Base-by-base conservation (phyloP, 1,284 basidiomycete genomes). In the Caloboletus inedulis region DNA sequence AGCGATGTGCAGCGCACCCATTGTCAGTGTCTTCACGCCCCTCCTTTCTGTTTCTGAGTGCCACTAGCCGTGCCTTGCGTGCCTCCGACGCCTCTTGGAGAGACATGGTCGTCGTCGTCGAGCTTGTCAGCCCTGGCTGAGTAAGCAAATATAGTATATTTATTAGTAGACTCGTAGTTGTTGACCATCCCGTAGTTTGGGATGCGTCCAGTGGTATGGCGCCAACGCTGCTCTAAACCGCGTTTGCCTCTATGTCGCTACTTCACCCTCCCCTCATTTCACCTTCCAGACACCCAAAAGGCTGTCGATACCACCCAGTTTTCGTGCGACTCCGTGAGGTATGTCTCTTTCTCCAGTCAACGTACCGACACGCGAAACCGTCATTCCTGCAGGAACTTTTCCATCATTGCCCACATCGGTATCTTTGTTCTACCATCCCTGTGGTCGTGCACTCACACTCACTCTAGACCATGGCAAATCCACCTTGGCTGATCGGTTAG, bases 341-440 rank as follows among this genome's bases (percentile, higher is more conserved):
- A 40, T 19, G 37, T 53, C 45, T 23, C 29, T 42, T 33, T 31
- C 14, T 25, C 7, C 31, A 39, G 18, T 39, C 23, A 46, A 16
- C 12, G 5, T 19, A 13, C 18, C 1, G 18, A 23, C 9, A 25
- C 35, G 12, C 16, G 13, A 37, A 42, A 43, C 35, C 27, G 46
- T 12, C 13, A 40, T 61, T 42, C 50, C 35, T 16, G 5, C 59
- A 93, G 91, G 47, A 97, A 97, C 69, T 92, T 98, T 65, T 94
- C 91, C 4, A 93, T 97, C 53, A 94, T 97, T 63, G 94, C 93
- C 1, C 93, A 96, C 68, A 95, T 95, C 59, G 92, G 88, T 87
- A 63, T 51, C 40, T 31, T 12, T 29, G 18, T 13, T 40, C 49
- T 49, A 3, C 45, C 40, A 3, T 37, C 7, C 30, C 3, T n/a